phyloP scores from a whole-genome alignment of 2,329 filamentous ascomycete genomes.

The Diaporthe sp. region DNA sequence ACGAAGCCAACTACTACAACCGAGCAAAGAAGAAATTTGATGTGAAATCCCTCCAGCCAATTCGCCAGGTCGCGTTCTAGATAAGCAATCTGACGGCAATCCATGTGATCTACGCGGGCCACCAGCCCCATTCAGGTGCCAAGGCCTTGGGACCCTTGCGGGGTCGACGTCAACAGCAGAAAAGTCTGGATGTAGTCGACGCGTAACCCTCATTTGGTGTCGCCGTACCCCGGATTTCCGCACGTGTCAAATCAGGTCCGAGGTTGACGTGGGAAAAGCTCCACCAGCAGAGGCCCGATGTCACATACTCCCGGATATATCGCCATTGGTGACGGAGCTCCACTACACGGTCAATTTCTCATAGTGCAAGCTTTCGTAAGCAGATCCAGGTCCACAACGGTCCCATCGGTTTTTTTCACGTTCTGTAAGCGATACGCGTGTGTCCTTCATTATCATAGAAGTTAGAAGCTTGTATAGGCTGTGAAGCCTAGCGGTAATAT shows the following conservation, averaged over 20 bases:
- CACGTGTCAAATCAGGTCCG: slow-evolving; percentile 10
- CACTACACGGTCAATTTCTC: too few species aligned
- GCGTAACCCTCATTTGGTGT: background rate
- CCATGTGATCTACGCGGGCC: background rate
- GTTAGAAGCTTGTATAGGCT: too few species aligned
- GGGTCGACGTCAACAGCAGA: background rate
- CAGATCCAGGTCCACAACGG: too few species aligned
- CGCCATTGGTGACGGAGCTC: background rate
- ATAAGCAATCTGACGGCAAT: background rate
- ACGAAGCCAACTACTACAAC: background rate
- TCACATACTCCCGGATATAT: background rate
- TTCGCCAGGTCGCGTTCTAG: background rate
- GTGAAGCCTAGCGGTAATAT: too few species aligned
- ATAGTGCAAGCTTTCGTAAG: too few species aligned
- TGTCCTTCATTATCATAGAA: too few species aligned
- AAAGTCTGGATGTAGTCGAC: background rate
- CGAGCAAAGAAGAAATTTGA: background rate
- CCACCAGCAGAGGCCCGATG: background rate
- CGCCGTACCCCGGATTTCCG: background rate
- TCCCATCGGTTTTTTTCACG: too few species aligned
- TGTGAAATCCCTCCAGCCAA: background rate
- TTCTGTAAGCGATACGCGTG: too few species aligned
- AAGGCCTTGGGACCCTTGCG: slow-evolving; percentile 13
- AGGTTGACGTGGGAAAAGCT: background rate
- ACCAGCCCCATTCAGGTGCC: background rate